Conservation (phyloP, 2,329 filamentous ascomycete genomes). For the Cladosporium sp. region DNA sequence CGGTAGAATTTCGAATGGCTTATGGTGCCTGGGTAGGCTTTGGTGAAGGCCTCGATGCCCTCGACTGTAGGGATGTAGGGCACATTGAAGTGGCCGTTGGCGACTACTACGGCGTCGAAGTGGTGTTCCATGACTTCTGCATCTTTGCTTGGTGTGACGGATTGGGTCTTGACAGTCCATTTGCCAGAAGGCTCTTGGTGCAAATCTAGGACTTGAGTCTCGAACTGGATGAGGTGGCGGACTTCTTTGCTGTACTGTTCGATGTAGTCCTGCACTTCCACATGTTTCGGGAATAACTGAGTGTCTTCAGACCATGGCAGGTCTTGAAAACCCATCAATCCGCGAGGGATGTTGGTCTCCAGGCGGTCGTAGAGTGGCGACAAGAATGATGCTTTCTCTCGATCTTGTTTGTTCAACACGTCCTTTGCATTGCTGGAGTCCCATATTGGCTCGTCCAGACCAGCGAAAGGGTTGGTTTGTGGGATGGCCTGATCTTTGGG, state of each 20-base stretch:
- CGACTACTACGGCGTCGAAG: slow-evolving; percentile 58
- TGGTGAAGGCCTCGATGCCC: slow-evolving; percentile 46
- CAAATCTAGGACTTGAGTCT: slow-evolving; percentile 68
- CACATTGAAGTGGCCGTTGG: slow-evolving; percentile 52
- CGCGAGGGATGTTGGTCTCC: slow-evolving; percentile 83
- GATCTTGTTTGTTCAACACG: slow-evolving; percentile 19
- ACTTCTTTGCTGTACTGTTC: slow-evolving; percentile 70
- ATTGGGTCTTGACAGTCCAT: slow-evolving; percentile 64
- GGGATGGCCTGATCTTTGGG: slow-evolving; percentile 57
- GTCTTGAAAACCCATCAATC: slow-evolving; percentile 79
- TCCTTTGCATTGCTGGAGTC: slow-evolving; percentile 29
- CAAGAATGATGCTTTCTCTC: slow-evolving; percentile 55
- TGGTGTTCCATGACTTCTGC: slow-evolving; percentile 30
- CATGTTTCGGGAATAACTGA: slow-evolving; percentile 73
- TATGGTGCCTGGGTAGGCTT: slow-evolving; percentile 42
- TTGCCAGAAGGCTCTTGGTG: slow-evolving; percentile 32
- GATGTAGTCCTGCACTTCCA: slow-evolving; percentile 73
- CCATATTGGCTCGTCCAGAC: slow-evolving; percentile 65
- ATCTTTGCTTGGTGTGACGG: slow-evolving; percentile 36
- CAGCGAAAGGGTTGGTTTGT: slow-evolving; percentile 64
- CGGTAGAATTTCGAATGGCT: slow-evolving; percentile 75
- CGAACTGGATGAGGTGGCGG: slow-evolving; percentile 67
- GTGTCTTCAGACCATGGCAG: slow-evolving; percentile 53
- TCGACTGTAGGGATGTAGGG: slow-evolving; percentile 48
- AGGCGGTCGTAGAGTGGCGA: slow-evolving; percentile 80